phyloP scores from a whole-genome alignment of 805 yeast genomes.

The Maudiozyma turicensis region DNA sequence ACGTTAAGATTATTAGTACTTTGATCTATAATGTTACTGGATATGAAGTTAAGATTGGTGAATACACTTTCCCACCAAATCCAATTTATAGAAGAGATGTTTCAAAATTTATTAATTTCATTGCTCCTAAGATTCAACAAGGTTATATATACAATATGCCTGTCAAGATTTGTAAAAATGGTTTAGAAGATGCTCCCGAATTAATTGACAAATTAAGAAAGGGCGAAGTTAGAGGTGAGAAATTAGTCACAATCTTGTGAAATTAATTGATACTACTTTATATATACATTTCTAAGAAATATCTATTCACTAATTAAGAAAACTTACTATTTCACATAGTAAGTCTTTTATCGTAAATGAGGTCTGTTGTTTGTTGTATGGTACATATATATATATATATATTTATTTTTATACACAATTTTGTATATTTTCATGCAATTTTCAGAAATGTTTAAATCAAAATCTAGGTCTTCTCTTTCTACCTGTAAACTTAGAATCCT shows the following conservation, averaged over 20 bases:
- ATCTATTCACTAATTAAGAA: no score
- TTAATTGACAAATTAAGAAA: conserved; percentile 17
- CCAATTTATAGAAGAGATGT: conserved; percentile 19
- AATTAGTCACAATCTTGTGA: conserved; percentile 16
- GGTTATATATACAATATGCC: conserved; percentile 28
- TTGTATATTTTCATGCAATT: background rate
- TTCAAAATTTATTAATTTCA: conserved; percentile 21
- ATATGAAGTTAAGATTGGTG: conserved; percentile 26
- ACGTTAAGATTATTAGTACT: conserved; percentile 28
- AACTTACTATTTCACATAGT: no score
- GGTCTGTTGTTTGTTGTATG: background rate
- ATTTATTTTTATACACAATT: background rate
- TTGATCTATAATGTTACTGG: conserved; percentile 33
- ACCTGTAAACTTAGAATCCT: conserved; percentile 86
- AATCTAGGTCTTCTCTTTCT: conserved; percentile 66
- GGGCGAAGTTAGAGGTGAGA: conserved; percentile 25
- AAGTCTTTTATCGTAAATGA: background rate
- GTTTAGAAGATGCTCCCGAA: conserved; percentile 23
- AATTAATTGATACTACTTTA: background rate
- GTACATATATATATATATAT: conserved; percentile 1
- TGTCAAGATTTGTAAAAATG: conserved; percentile 22
- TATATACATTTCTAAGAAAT: background rate
- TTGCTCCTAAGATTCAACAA: conserved; percentile 13
- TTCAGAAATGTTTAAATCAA: conserved; percentile 19
- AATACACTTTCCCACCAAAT: conserved; percentile 15